Percentiles rank a stretch among this genome's conserved stretches.
Conservation (phyloP, 164 flowering plant species). For the Stephania japonica region DNA sequence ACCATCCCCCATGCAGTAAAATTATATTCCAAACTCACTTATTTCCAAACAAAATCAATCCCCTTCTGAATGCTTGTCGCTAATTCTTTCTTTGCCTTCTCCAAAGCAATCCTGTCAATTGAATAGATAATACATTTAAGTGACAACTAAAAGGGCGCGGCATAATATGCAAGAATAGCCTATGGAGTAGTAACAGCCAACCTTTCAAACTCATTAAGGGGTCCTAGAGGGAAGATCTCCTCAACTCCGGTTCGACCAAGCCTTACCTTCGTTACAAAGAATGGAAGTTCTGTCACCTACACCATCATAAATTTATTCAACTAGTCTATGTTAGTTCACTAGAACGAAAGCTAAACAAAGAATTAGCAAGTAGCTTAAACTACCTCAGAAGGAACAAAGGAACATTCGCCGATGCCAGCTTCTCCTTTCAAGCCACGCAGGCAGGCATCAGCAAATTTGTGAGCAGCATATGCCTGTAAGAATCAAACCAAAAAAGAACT, state of each 20-base stretch:
- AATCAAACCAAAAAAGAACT: not conserved
- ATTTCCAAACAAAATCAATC: conserved; percentile 59
- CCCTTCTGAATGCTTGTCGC: conserved; percentile 85
- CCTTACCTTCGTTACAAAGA: conserved; percentile 80
- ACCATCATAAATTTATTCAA: not conserved
- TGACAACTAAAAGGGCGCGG: not conserved
- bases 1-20: not conserved
- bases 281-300: conserved; percentile 93
- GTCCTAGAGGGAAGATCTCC: conserved; percentile 80
- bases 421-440: conserved; percentile 81
- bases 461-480: conserved; percentile 93
- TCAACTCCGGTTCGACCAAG: conserved; percentile 83
- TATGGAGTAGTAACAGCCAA: conserved; percentile 14
- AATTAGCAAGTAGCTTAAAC: not conserved
- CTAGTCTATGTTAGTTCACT: not conserved
- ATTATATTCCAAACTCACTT: conserved; percentile 10
- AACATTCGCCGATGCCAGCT: conserved; percentile 67
- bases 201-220: conserved; percentile 88
- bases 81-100: conserved; percentile 90
- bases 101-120: conserved; percentile 66
- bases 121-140: not conserved
- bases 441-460: conserved; percentile 91
- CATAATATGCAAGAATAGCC: not conserved
- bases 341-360: not conserved
- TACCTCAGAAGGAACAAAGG: conserved; percentile 83